These are phyloP conservation scores for Moesziomyces sp. DNA, from an alignment of 1,284 basidiomycete species.

Conservation along the genomic window DNA sequence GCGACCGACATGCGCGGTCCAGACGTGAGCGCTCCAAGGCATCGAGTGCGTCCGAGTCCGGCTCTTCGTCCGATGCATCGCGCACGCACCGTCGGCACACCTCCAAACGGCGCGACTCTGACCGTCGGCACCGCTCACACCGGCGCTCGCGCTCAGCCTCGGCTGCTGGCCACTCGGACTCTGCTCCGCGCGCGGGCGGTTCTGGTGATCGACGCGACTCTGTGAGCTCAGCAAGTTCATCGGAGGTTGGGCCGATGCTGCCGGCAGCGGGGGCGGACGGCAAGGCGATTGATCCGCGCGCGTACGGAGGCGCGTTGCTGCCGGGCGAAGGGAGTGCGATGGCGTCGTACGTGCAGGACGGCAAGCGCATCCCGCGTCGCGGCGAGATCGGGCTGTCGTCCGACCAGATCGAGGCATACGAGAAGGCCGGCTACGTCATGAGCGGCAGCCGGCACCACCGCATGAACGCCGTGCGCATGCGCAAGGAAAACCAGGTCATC, in stretches of 20 bases:
- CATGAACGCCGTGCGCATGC: slow-evolving; percentile 94
- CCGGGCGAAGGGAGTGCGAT: slow-evolving; percentile 96
- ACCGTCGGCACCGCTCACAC: slow-evolving; percentile 14
- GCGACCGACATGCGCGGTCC: slow-evolving; percentile 9
- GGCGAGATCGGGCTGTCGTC: slow-evolving; percentile 95
- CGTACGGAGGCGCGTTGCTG: slow-evolving; percentile 82
- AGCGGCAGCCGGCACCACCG: slow-evolving; percentile 83
- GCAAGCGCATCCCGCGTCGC: slow-evolving; percentile 92
- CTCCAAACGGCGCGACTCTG: slow-evolving; percentile 9
- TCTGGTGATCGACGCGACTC: background rate
- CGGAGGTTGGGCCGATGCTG: slow-evolving; percentile 33
- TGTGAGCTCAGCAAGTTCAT: background rate
- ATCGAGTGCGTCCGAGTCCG: slow-evolving; percentile 11
- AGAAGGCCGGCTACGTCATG: slow-evolving; percentile 96
- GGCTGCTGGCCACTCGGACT: slow-evolving; percentile 2
- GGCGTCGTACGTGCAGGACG: slow-evolving; percentile 91
- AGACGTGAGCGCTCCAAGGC: slow-evolving; percentile 23
- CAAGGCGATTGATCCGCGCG: slow-evolving; percentile 34
- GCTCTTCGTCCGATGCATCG: slow-evolving; percentile 13
- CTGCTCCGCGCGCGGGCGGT: background rate
- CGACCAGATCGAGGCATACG: slow-evolving; percentile 85
- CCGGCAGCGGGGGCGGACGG: slow-evolving; percentile 24
- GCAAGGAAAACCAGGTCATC: slow-evolving; percentile 99
- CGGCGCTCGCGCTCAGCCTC: slow-evolving; percentile 21
- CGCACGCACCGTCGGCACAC: slow-evolving; percentile 18